Percentiles rank a stretch among this genome's conserved stretches.
Conservation (phyloP, 257 asterid species). For the Handroanthus guayacan region DNA sequence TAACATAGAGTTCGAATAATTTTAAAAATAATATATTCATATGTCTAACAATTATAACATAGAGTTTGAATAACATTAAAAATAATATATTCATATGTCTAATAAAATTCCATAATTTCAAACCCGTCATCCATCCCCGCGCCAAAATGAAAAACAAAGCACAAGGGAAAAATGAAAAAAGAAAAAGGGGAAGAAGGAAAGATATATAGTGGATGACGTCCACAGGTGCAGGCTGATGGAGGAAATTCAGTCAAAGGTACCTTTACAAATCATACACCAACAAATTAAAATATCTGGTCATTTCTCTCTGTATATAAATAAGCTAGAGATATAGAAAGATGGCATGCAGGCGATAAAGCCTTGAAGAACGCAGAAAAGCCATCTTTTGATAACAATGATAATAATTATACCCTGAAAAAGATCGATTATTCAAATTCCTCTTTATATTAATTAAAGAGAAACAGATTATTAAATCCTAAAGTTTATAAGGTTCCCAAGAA, state of each 20-base stretch:
- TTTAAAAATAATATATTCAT: not conserved
- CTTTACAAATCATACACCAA: conserved; percentile 30
- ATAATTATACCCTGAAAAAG: not conserved
- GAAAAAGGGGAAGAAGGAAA: not conserved
- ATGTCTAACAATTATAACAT: not conserved
- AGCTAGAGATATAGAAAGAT: not conserved
- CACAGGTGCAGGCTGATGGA: not conserved
- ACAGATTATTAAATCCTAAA: not conserved
- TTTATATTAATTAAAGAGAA: not conserved
- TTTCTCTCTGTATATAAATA: not conserved
- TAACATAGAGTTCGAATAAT: no score
- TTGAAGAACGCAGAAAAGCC: conserved; percentile 38
- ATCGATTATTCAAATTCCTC: not conserved
- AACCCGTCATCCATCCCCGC: not conserved
- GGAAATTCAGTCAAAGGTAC: conserved; percentile 3
- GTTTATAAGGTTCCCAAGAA: not conserved
- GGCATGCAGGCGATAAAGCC: conserved; percentile 37
- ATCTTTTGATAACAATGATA: not conserved
- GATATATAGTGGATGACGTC: not conserved
- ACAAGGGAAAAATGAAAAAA: not conserved
- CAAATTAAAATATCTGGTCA: not conserved
- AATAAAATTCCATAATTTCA: not conserved
- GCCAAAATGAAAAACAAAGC: no score
- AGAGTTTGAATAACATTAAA: no score
- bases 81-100: not conserved